These are phyloP conservation scores for Micractinium conductrix DNA, from an alignment of 139 green algal genomes.

Conservation along the genomic window DNA sequence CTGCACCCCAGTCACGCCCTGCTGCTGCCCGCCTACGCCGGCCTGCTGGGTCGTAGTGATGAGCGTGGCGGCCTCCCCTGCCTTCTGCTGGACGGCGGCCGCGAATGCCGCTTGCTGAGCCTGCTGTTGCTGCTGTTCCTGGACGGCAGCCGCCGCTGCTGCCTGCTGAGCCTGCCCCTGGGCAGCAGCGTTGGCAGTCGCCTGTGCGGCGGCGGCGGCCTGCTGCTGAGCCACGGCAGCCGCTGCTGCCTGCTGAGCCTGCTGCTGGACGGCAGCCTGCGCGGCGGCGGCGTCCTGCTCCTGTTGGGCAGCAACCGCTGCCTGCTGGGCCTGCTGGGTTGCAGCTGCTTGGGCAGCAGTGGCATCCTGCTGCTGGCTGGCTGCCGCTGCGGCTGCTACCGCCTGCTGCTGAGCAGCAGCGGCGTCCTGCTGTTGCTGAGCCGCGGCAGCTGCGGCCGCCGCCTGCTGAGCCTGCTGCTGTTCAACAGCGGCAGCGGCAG, in stretches of 20 bases:
- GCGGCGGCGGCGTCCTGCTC: background rate
- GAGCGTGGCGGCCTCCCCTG: too few species aligned
- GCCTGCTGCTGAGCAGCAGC: too few species aligned
- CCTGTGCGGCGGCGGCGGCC: background rate
- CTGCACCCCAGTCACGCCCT: too few species aligned
- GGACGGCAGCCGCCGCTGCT: background rate
- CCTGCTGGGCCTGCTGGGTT: background rate
- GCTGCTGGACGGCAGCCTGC: background rate
- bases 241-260: too few species aligned
- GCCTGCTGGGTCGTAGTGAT: too few species aligned
- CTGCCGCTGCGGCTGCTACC: too few species aligned
- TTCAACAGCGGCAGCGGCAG: background rate
- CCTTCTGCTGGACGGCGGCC: background rate
- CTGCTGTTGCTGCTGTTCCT: background rate
- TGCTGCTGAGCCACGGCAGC: too few species aligned
- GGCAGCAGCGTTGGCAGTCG: background rate
- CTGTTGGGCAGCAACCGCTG: background rate
- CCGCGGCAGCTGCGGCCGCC: too few species aligned
- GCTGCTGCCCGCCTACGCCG: too few species aligned
- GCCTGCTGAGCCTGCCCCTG: background rate
- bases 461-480: background rate
- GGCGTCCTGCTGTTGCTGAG: too few species aligned
- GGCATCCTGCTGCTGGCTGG: too few species aligned
- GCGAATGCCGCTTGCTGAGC: background rate
- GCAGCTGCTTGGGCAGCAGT: background rate